Base-by-base conservation (phyloP, 768 basidiomycete species). In the Cyathus striatus region DNA sequence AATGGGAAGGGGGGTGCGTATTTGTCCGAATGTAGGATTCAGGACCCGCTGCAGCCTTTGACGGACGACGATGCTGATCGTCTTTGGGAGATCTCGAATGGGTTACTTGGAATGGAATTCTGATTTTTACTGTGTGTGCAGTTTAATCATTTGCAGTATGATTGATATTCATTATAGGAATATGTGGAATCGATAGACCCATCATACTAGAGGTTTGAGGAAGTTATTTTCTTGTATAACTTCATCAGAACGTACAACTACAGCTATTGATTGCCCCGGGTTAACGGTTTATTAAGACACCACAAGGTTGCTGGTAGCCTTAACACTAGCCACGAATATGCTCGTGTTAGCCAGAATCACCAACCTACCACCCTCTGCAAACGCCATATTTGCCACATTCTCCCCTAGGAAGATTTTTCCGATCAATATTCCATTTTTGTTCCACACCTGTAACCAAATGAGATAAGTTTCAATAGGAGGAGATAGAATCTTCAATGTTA, bases 331-430 rank as follows among this genome's bases (percentile, higher is more conserved):
- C 27, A 76, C 53, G 45, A 65, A 74, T 6, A 76, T 63, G 42
- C 67, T 70, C 3, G 72, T 74, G 46, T 74, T 72, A 0, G 66
- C 70, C 51, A 73, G 45, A 27, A 76, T 70, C 16, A 75, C 59
- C 7, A 76, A 58, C 20, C 67, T 60, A 6, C 68, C 66, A 45
- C 58, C 55, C 5, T 63, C 64, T 6, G 72, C 68, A 43, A 76
- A 74, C 3, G 68, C 66, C 65, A 74, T 64, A 41, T 73, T 74
- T 35, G 73, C 66, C 17, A 69, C 66, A 1, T 54, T 53, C 2
- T 56, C 61, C 6, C 68, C 68, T 5, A 78, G 53, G 65, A 81
- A 83, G 56, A 84, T 78, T 53, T 86, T 84, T 9, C 82, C 81
- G 1, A 86, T 61, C 1, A 86, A 64, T 0, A 66, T 72, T 1